These are phyloP conservation scores for Trichoderma koningiopsis DNA, from an alignment of 2,329 filamentous ascomycete species.

Conservation along the genomic window DNA sequence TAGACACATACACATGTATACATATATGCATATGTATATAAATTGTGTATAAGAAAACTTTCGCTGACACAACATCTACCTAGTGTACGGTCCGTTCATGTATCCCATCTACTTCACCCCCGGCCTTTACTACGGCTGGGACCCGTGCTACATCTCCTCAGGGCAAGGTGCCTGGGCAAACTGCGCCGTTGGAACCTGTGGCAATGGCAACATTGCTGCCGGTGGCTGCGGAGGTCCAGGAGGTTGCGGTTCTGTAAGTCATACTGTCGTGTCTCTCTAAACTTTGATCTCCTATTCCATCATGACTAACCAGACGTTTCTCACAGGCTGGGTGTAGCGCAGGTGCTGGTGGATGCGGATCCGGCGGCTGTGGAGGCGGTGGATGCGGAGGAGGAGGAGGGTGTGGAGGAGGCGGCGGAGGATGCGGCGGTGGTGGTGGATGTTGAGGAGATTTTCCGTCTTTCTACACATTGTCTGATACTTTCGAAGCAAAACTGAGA, in stretches of 20 bases:
- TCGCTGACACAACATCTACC: not conserved
- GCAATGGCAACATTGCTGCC: conserved; percentile 44
- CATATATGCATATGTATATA: not conserved
- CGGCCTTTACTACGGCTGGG: conserved; percentile 49
- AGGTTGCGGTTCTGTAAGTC: conserved; percentile 27
- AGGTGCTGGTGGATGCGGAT: not conserved
- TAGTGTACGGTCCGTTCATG: conserved; percentile 51
- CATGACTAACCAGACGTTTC: not conserved
- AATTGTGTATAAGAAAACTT: no score
- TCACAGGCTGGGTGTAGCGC: not conserved
- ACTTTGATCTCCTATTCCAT: not conserved
- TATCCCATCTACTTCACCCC: conserved; percentile 48
- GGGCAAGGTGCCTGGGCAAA: conserved; percentile 44
- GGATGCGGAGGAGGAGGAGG: conserved; percentile 37
- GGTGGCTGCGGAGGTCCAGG: conserved; percentile 40
- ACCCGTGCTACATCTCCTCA: conserved; percentile 40
- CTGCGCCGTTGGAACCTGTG: conserved; percentile 53
- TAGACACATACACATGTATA: no score
- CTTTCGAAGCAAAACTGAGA: not conserved
- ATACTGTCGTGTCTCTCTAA: not conserved
- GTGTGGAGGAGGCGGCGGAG: conserved; percentile 35
- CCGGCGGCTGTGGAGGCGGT: not conserved
- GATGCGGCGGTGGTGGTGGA: not conserved
- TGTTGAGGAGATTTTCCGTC: not conserved
- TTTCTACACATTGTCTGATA: not conserved